Conservation (phyloP, 225 moss, liverwort and hornwort species). For the Anthoceros angustus region DNA sequence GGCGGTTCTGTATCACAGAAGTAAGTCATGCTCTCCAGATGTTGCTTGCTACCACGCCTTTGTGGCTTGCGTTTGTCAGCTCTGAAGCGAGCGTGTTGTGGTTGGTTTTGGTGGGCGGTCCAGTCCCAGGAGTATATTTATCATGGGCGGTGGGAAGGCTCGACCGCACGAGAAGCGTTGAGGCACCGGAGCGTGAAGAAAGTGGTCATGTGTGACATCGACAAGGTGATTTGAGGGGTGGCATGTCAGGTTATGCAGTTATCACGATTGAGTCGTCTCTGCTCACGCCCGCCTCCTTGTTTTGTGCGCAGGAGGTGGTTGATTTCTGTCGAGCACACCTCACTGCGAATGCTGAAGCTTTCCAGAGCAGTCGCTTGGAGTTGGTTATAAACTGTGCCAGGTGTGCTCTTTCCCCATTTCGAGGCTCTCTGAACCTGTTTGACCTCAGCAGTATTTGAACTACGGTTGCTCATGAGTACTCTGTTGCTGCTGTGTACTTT, state of each 20-base stretch:
- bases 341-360: conserved; percentile 50
- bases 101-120: background rate
- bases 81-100: background rate
- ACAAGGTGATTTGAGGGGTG: conserved; percentile 22
- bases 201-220: conserved; percentile 96
- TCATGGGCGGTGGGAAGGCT: conserved; percentile 99
- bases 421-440: background rate
- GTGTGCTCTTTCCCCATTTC: conserved; percentile 17
- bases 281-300: too few relatives aligned
- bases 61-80: background rate
- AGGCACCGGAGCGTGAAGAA: conserved; percentile 53
- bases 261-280: background rate
- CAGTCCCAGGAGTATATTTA: conserved; percentile 68
- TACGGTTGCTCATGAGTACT: background rate
- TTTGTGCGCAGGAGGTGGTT: conserved; percentile 59
- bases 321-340: conserved; percentile 71
- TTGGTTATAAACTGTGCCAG: conserved; percentile 78
- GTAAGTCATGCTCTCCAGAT: conserved; percentile 20
- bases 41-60: background rate
- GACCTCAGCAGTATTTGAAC: background rate
- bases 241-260: background rate
- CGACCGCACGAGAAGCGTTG: conserved; percentile 68
- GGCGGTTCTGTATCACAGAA: conserved; percentile 62
- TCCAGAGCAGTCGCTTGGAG: conserved; percentile 41
- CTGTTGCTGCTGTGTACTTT: background rate